Percentiles rank a stretch among this genome's conserved stretches.
These are phyloP conservation scores for Penicillium verhagenii DNA, from an alignment of 495 filamentous ascomycete species.

Conservation along the genomic window DNA sequence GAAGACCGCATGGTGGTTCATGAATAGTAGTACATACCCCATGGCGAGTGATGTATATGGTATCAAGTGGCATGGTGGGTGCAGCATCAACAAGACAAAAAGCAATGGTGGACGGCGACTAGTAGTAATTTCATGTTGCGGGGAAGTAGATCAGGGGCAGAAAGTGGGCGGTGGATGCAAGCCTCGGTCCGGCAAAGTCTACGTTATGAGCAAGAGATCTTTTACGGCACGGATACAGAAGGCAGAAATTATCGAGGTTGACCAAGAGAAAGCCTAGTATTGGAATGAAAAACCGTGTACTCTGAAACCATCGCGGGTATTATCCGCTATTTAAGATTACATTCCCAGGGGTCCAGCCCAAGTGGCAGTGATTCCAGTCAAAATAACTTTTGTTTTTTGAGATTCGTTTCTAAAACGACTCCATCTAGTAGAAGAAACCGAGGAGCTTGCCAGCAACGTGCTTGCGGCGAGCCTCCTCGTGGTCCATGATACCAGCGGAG, in stretches of 20 bases:
- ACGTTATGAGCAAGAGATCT: neutral
- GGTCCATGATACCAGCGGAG: slow-evolving; percentile 99
- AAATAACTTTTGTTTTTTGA: slow-evolving; percentile 33
- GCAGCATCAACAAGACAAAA: neutral
- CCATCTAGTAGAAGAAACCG: slow-evolving; percentile 89
- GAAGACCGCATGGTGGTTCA: slow-evolving; percentile 9
- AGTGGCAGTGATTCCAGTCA: slow-evolving; percentile 27
- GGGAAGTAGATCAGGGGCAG: slow-evolving; percentile 15
- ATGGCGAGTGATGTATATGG: slow-evolving; percentile 83
- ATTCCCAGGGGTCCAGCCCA: slow-evolving; percentile 31
- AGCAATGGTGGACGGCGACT: neutral
- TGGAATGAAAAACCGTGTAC: slow-evolving; percentile 26
- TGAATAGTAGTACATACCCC: slow-evolving; percentile 64
- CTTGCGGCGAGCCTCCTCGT: slow-evolving; percentile 98
- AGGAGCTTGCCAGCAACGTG: slow-evolving; percentile 96
- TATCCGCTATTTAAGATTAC: slow-evolving; percentile 33
- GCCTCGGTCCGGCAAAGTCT: slow-evolving; percentile 15
- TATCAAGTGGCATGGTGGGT: slow-evolving; percentile 57
- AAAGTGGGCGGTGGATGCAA: slow-evolving; percentile 18
- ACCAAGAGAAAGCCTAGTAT: slow-evolving; percentile 28
- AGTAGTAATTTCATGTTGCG: neutral
- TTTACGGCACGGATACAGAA: too few relatives aligned
- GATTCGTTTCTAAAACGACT: slow-evolving; percentile 23
- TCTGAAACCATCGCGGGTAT: slow-evolving; percentile 32
- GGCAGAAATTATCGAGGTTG: slow-evolving; percentile 8